Percentiles rank a stretch among this genome's conserved stretches.
phyloP scores from a whole-genome alignment of 441 rosid genomes.

The Raphanus hybrid region DNA sequence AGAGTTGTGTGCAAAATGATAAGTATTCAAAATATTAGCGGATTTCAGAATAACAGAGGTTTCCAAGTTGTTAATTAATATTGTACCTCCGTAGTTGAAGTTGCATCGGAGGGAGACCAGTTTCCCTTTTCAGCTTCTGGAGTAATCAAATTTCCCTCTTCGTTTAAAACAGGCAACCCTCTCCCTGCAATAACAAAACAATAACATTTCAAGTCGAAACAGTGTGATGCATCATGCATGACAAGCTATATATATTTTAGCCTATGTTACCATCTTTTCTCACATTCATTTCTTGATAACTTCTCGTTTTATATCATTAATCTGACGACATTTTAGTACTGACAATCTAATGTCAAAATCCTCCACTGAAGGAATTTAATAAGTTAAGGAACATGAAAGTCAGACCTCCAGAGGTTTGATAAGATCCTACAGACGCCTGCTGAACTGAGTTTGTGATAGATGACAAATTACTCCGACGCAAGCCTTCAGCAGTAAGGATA shows the following conservation, averaged over 20 bases:
- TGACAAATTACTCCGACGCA: constrained; percentile 81
- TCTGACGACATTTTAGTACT: not conserved
- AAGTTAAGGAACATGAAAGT: constrained; percentile 2
- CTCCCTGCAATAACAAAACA: constrained; percentile 51
- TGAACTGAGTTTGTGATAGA: constrained; percentile 84
- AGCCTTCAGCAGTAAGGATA: constrained; percentile 84
- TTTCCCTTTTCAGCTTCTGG: constrained; percentile 63
- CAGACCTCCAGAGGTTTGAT: constrained; percentile 68
- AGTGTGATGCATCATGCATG: not conserved
- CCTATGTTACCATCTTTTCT: not conserved
- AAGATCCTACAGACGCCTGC: constrained; percentile 64
- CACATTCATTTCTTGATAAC: not conserved
- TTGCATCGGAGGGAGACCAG: constrained; percentile 54
- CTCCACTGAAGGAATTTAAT: not conserved
- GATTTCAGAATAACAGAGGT: not conserved
- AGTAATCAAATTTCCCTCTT: constrained; percentile 75
- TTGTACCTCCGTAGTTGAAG: constrained; percentile 71
- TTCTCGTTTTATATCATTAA: not conserved
- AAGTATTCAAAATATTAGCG: not conserved
- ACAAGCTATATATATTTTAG: not conserved
- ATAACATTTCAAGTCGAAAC: not conserved
- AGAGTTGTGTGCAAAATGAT: constrained; percentile 2
- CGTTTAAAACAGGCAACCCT: constrained; percentile 86
- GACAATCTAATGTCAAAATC: not conserved
- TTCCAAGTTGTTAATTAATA: constrained; percentile 7